Base-by-base conservation (phyloP, 2,329 filamentous ascomycete species). In the Teratosphaeria pseudoeucalypti region DNA sequence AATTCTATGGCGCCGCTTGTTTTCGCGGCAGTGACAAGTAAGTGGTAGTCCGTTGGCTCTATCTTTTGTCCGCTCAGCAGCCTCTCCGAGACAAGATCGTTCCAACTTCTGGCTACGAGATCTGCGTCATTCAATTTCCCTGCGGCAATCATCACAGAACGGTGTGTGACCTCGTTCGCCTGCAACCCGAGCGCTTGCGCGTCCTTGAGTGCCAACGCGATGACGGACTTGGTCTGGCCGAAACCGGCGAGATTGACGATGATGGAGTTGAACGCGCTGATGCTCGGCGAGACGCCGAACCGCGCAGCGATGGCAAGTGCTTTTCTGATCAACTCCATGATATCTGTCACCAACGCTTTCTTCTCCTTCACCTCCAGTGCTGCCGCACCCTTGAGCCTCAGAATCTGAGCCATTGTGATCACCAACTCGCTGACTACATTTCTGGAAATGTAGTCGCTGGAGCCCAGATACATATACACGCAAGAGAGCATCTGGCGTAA, bases 401-500 rank as follows among this genome's bases (percentile, higher is more conserved):
- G 56, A 12, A 62, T 72, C 34, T 60, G 61, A 49, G 67, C 71
- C 59, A 71, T 58, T 58, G 64, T 61, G 37, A 72, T 72, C 29
- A 79, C 65, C 26, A 79, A 65, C 27, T 69, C 62, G 37, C 70
- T 73, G 11, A 78, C 65, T 57, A 76, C 72, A 6, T 73, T 72
- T 12, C 62, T 65, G 4, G 68, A 59, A 4, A 78, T 52, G 6
- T 60, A 61, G 19, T 73, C 75, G 5, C 77, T 73, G 29, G 71
- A 70, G 56, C 77, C 73, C 29, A 75, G 57, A 57, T 75, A 74
- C 19, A 76, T 73, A 62, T 77, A 76, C 11, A 77, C 63, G 5
- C 72, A 69, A 19, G 76, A 75, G 9, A 78, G 67, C 67, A 77
- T 75, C 32, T 72, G 72, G 26, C 73, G 66, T 43, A 77, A 54